Percentiles rank a stretch among this genome's conserved stretches.
Conservation (phyloP, 2,329 filamentous ascomycete genomes). For the Microdochium trichocladiopsis region DNA sequence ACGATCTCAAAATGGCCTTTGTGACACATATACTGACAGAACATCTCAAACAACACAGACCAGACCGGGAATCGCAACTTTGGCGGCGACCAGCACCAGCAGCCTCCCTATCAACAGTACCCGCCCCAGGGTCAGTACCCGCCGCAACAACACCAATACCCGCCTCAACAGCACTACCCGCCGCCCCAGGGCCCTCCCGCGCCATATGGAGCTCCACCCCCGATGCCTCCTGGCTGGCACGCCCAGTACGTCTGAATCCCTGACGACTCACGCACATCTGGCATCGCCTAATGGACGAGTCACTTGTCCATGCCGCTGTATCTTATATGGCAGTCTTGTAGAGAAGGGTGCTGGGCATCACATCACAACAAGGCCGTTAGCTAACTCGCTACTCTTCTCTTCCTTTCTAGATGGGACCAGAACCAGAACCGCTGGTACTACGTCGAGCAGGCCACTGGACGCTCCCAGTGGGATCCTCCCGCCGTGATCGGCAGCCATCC, state of each 20-base stretch:
- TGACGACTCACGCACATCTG: too few relatives aligned
- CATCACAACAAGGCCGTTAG: too few relatives aligned
- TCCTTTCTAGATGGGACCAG: constrained; percentile 19
- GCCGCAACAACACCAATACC: neutral
- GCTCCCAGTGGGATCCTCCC: constrained; percentile 47
- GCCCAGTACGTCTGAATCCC: neutral
- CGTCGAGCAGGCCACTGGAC: constrained; percentile 46
- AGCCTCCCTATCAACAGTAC: neutral
- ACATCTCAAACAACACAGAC: neutral
- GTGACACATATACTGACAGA: neutral
- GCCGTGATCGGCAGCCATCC: constrained; percentile 7
- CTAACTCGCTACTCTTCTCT: too few relatives aligned
- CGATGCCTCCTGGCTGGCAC: constrained; percentile 7
- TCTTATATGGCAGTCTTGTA: too few relatives aligned
- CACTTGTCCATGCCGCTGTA: too few relatives aligned
- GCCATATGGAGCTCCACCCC: constrained; percentile 6
- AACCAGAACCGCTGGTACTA: constrained; percentile 47
- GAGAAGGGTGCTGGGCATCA: too few relatives aligned
- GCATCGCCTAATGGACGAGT: too few relatives aligned
- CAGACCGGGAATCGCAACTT: neutral
- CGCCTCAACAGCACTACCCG: constrained; percentile 1
- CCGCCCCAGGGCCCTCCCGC: constrained; percentile 3
- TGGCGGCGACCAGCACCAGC: neutral
- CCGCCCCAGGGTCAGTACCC: neutral
- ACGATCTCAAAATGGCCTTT: neutral